Percentiles rank a stretch among this genome's conserved stretches.
phyloP scores from a whole-genome alignment of 2,329 filamentous ascomycete genomes.

The Pezicula rhizophila region DNA sequence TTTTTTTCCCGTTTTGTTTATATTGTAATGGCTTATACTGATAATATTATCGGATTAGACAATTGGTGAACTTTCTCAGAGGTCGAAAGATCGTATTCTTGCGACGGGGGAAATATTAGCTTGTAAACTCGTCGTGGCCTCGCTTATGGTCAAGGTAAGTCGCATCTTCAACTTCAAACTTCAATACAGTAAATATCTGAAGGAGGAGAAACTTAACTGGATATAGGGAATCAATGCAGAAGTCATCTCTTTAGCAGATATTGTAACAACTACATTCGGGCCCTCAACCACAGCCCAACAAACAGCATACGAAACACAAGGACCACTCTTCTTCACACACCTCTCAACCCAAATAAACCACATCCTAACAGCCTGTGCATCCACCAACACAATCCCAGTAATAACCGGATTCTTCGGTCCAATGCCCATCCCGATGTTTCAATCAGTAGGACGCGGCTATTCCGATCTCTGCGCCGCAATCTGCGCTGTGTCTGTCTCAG shows the following conservation, averaged over 20 bases:
- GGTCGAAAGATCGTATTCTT: constrained; percentile 45
- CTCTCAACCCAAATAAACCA: constrained; percentile 2
- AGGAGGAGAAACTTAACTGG: no score
- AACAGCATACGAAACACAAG: constrained; percentile 4
- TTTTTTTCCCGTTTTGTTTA: background rate
- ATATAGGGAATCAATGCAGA: constrained; percentile 6
- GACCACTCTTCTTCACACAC: constrained; percentile 5
- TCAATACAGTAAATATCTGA: no score
- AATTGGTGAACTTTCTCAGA: constrained; percentile 43
- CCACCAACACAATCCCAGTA: constrained; percentile 3
- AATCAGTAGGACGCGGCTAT: constrained; percentile 62
- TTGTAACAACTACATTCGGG: constrained; percentile 2
- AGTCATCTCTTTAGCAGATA: constrained; percentile 4
- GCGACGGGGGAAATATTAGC: constrained; percentile 34
- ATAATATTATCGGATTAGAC: constrained; percentile 19
- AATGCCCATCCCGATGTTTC: constrained; percentile 59
- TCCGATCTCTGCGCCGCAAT: constrained; percentile 67
- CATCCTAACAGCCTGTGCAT: constrained; percentile 2
- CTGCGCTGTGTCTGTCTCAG: constrained; percentile 57
- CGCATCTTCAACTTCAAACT: no score
- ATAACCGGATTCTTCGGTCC: constrained; percentile 59
- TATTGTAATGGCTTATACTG: background rate
- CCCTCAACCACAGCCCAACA: constrained; percentile 1
- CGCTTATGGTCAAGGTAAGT: constrained; percentile 24
- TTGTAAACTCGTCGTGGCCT: constrained; percentile 25